Conservation (phyloP, 2,329 filamentous ascomycete genomes). For the Neonectria faginata region DNA sequence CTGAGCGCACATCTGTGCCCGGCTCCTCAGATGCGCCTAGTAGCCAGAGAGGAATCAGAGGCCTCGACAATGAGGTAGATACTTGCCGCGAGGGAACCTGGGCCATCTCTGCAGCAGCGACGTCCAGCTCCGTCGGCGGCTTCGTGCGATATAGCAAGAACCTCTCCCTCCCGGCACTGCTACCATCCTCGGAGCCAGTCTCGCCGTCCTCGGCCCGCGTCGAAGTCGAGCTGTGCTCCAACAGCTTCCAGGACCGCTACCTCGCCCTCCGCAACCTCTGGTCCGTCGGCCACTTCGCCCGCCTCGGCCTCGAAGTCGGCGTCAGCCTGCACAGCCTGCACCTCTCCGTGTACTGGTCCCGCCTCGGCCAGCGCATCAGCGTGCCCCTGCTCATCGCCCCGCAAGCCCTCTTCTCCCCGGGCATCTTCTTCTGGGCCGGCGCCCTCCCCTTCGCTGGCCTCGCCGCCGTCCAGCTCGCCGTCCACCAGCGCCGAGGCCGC, state of each 20-base stretch:
- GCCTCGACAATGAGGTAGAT: slow-evolving; percentile 49
- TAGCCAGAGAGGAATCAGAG: slow-evolving; percentile 52
- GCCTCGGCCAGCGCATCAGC: slow-evolving; percentile 57
- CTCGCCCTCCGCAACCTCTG: slow-evolving; percentile 59
- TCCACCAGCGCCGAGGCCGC: slow-evolving; percentile 31
- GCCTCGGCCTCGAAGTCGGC: slow-evolving; percentile 59
- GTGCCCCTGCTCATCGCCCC: slow-evolving; percentile 57
- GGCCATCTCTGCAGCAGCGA: slow-evolving; percentile 54
- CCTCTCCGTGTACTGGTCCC: slow-evolving; percentile 61
- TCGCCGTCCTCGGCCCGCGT: slow-evolving; percentile 48
- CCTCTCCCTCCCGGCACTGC: slow-evolving; percentile 46
- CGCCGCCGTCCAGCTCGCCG: slow-evolving; percentile 51
- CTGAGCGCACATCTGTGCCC: slow-evolving; percentile 24
- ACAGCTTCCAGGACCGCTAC: slow-evolving; percentile 51
- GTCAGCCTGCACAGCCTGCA: slow-evolving; percentile 56
- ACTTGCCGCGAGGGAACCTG: slow-evolving; percentile 52
- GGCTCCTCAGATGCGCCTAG: slow-evolving; percentile 32
- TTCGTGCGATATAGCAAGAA: slow-evolving; percentile 52
- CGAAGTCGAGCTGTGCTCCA: slow-evolving; percentile 58
- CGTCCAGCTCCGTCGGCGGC: slow-evolving; percentile 45
- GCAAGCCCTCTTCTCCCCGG: slow-evolving; percentile 41
- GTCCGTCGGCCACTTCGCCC: slow-evolving; percentile 55
- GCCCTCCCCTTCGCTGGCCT: slow-evolving; percentile 56
- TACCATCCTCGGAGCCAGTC: slow-evolving; percentile 28
- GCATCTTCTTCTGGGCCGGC: slow-evolving; percentile 53